A percentile compares a stretch with the other conserved stretches of the same genome.
Conservation (phyloP, 257 asterid species). For the Gardenia jasminoides region DNA sequence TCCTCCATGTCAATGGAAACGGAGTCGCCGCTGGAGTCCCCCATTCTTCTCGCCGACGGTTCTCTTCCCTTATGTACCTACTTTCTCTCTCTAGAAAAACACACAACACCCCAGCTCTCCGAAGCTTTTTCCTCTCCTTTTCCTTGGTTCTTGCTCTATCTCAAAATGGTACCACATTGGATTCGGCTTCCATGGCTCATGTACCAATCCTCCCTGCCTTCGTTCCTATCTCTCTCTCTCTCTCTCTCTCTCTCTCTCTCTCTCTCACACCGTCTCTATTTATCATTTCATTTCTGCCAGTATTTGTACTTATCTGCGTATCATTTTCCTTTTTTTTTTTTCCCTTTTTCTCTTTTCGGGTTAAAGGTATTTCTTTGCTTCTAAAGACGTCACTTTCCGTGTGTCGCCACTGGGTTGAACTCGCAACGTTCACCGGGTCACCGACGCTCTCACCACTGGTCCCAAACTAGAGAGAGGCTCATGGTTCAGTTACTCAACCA, state of each 20-base stretch:
- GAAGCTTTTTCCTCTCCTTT: slow-evolving; percentile 11
- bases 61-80: slow-evolving; percentile 7
- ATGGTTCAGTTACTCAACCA: slow-evolving; percentile 23
- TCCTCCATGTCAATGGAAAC: slow-evolving; percentile 83
- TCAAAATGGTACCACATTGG: slow-evolving; percentile 37
- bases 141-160: not conserved
- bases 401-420: slow-evolving; percentile 14
- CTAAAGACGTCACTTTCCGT: slow-evolving; percentile 20
- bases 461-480: slow-evolving; percentile 1
- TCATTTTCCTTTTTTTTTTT: not conserved
- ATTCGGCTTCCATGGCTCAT: slow-evolving; percentile 55
- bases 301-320: slow-evolving; percentile 3
- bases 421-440: slow-evolving; percentile 29
- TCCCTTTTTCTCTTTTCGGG: not conserved
- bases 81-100: not conserved
- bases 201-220: slow-evolving; percentile 32
- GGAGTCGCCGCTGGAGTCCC: slow-evolving; percentile 92
- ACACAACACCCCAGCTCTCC: slow-evolving; percentile 22
- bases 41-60: slow-evolving; percentile 48
- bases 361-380: not conserved
- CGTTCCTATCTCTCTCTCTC: slow-evolving; percentile 7
- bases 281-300: not conserved
- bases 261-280: not conserved
- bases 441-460: slow-evolving; percentile 43
- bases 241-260: slow-evolving; percentile 26